phyloP scores from a whole-genome alignment of 306 rosid genomes.

The Ziziphus jujuba region DNA sequence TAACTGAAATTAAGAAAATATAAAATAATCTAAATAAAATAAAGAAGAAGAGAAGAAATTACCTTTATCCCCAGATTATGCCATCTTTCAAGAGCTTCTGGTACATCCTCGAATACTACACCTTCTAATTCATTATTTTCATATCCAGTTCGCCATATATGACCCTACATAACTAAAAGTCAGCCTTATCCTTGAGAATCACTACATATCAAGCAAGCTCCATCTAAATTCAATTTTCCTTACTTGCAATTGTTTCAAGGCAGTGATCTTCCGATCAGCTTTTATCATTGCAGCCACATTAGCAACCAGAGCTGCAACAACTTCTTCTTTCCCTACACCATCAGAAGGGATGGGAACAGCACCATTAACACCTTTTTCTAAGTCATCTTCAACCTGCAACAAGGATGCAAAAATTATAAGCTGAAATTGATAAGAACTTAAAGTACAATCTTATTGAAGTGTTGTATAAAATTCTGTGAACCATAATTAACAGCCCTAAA shows the following conservation, averaged over 20 bases:
- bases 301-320: constrained; percentile 75
- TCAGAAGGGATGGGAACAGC: constrained; percentile 82
- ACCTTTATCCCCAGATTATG: constrained; percentile 80
- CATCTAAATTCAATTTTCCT: constrained; percentile 18
- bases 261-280: constrained; percentile 92
- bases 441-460: neutral
- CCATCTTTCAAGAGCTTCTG: constrained; percentile 89
- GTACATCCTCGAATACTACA: constrained; percentile 81
- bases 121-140: constrained; percentile 84
- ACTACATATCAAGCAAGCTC: constrained; percentile 12
- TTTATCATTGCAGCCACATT: constrained; percentile 90
- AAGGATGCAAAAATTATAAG: constrained; percentile 9
- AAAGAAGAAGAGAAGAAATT: constrained; percentile 14
- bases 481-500: neutral
- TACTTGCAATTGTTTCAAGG: constrained; percentile 95
- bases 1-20: neutral
- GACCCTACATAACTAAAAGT: constrained; percentile 65
- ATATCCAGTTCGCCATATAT: constrained; percentile 89
- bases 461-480: too few relatives aligned
- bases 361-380: constrained; percentile 67
- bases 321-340: constrained; percentile 73
- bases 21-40: neutral
- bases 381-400: constrained; percentile 78
- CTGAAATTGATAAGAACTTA: neutral
- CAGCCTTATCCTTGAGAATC: constrained; percentile 24